These are phyloP conservation scores for Sedum album DNA, from an alignment of 164 flowering plant species.

Conservation along the genomic window DNA sequence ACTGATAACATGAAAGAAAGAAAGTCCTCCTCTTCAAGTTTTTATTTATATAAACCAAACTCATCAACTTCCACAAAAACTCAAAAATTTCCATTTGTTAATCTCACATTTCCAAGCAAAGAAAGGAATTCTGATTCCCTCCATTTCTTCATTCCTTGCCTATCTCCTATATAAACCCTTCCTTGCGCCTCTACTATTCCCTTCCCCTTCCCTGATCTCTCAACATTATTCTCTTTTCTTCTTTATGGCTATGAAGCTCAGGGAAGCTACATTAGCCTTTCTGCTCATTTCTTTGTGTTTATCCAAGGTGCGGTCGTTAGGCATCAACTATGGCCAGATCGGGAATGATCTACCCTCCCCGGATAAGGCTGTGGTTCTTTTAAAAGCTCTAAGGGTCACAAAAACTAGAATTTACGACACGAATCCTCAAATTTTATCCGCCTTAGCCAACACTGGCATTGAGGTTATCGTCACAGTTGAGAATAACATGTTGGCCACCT, in stretches of 20 bases:
- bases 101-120: neutral
- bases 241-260: slow-evolving; percentile 1
- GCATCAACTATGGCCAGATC: slow-evolving; percentile 90
- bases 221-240: neutral
- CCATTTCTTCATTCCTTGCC: neutral
- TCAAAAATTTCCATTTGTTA: neutral
- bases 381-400: slow-evolving; percentile 44
- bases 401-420: slow-evolving; percentile 86
- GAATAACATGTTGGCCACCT: slow-evolving; percentile 34
- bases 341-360: slow-evolving; percentile 81
- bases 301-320: slow-evolving; percentile 25
- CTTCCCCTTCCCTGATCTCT: neutral
- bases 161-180: slow-evolving; percentile 4
- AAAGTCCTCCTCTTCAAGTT: slow-evolving; percentile 1
- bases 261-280: neutral
- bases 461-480: slow-evolving; percentile 75
- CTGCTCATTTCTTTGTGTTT: neutral
- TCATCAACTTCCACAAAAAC: slow-evolving; percentile 5
- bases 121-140: slow-evolving; percentile 5
- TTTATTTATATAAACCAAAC: slow-evolving; percentile 1
- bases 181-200: neutral
- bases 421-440: slow-evolving; percentile 60
- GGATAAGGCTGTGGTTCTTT: slow-evolving; percentile 41
- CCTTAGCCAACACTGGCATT: slow-evolving; percentile 68
- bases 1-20: neutral